phyloP scores from a whole-genome alignment of 768 basidiomycete genomes.

The Lactifluus volemus region DNA sequence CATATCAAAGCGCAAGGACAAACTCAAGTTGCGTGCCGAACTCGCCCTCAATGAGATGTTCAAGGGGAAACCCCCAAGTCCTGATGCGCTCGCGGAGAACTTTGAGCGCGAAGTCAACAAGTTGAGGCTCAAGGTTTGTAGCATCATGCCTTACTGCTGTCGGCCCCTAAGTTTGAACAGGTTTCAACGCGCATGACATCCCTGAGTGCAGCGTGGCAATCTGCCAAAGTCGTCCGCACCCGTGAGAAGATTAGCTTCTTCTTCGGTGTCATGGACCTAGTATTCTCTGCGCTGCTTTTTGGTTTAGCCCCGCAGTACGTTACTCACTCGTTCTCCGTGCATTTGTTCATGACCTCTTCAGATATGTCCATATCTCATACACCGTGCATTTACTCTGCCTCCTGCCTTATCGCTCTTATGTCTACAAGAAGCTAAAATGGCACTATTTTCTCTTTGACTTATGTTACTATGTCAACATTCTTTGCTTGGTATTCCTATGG shows the following conservation, averaged over 20 bases:
- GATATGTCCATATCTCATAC: conserved; percentile 86
- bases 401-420: conserved; percentile 73
- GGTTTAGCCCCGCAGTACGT: conserved; percentile 81
- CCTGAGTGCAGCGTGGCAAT: conserved; percentile 84
- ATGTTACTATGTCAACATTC: conserved; percentile 89
- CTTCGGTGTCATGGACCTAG: conserved; percentile 84
- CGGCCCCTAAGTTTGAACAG: conserved; percentile 31
- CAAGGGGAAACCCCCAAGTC: conserved; percentile 53
- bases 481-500: conserved; percentile 92
- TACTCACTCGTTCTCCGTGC: not conserved
- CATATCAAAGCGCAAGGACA: conserved; percentile 79
- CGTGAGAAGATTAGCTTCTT: conserved; percentile 88
- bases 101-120: conserved; percentile 80
- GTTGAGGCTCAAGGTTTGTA: conserved; percentile 73
- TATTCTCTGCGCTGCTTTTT: conserved; percentile 78
- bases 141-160: not conserved
- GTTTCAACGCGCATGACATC: conserved; percentile 71
- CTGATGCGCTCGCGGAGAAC: conserved; percentile 63
- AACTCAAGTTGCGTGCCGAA: conserved; percentile 74
- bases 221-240: conserved; percentile 77
- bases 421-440: conserved; percentile 88
- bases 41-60: conserved; percentile 47
- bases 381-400: conserved; percentile 70
- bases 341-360: conserved; percentile 26
- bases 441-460: conserved; percentile 92